Evolutionary conservation across 2,329 filamentous ascomycete species (phyloP).

Genomic region (Ophiostoma quercus): DNA sequence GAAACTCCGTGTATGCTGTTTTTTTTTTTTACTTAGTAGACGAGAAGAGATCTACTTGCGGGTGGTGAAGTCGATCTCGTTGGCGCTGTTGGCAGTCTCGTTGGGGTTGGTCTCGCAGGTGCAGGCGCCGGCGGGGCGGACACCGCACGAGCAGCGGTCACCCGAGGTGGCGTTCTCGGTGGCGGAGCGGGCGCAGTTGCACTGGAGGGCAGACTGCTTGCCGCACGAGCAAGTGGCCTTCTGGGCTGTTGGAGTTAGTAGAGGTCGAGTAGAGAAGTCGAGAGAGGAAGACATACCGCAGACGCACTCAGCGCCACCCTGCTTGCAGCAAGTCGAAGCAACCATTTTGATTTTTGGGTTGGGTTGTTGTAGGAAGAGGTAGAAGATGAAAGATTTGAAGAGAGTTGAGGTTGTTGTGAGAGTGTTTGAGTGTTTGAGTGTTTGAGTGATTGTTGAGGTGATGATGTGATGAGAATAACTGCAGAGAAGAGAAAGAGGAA

Average conservation of each 20-base stretch:
- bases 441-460: not conserved
- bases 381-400: not conserved
- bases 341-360: conserved; percentile 22
- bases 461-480: not conserved
- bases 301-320: conserved; percentile 48
- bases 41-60: conserved; percentile 40
- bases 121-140: conserved; percentile 72
- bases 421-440: too few relatives aligned
- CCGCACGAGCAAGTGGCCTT: conserved; percentile 82
- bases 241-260: conserved; percentile 41
- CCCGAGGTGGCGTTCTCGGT: conserved; percentile 70
- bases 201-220: conserved; percentile 78
- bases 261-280: not conserved
- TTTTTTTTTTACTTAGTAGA: not conserved
- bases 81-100: conserved; percentile 54
- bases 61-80: conserved; percentile 84
- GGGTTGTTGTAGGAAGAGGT: not conserved
- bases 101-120: conserved; percentile 71
- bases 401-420: not conserved
- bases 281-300: conserved; percentile 47
- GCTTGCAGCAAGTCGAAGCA: conserved; percentile 52
- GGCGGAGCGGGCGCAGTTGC: conserved; percentile 72
- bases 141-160: conserved; percentile 76
- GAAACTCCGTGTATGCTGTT: conserved; percentile 5
- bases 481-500: not conserved